Evolutionary conservation across 441 rosid species (phyloP), one percentile per base, ranked within the genome.

Genomic region (Monsonia emarginata): DNA sequence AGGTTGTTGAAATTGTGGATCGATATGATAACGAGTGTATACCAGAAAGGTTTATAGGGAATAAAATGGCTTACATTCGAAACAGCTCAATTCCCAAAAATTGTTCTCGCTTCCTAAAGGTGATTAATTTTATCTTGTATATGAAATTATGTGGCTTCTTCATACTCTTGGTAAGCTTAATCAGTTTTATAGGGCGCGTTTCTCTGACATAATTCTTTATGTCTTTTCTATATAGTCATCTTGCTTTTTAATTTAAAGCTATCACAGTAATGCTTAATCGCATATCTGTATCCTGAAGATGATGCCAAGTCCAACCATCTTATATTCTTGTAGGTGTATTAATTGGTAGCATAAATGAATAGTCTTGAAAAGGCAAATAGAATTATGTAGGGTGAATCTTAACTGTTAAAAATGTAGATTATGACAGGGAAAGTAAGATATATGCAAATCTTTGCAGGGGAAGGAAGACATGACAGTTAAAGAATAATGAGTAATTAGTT

Each of bases 1-100:
- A 91, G 97, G 94, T 87, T 74, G 76, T 85, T 65, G 96, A 89
- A 76, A 82, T 91, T 71, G 75, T 81, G 67, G 87, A 86, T 7
- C 84, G 85, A 19, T 91, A 91, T 68, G 97, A 91, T 73, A 78
- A 66, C 46, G 94, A 85, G 13, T 91, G 97, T 63, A 74, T 87
- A 48, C 97, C 89, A 66, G 84, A 80, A 72, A 77, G 65, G 65
- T 86, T 72, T 71, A 80, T 34, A 79, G 68, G 72, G 68, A 85
- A 80, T 72, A 87, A 82, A 75, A 74, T 84, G 21, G 79, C 88
- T 26, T 91, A 85, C 65, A 84, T 89, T 58, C 78, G 81, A 72
- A 83, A 89, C 69, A 65, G 72, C 63, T 82, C 89, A 1, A 68
- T 86, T 63, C 71, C 89, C 27, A 91, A 91, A 76, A 87, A 84